Evolutionary conservation across 257 asterid species (phyloP).

Genomic region (Cruciata laevipes): DNA sequence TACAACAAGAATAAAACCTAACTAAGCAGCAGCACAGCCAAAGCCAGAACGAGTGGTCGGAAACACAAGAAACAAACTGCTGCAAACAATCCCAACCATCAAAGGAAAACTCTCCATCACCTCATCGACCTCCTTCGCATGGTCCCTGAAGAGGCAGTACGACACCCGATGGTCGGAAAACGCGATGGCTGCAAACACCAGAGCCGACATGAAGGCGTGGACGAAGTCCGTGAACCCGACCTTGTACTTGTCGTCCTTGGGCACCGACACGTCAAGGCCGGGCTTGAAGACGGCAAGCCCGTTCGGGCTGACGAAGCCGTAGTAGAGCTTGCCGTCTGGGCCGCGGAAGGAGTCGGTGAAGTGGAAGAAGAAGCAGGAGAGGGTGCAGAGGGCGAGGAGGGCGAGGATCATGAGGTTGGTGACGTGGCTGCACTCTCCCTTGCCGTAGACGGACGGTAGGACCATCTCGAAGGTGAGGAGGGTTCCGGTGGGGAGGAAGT

Average conservation of each 20-base stretch:
- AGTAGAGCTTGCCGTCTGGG: conserved; percentile 66
- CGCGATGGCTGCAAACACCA: conserved; percentile 77
- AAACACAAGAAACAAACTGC: conserved; percentile 77
- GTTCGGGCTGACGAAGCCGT: conserved; percentile 68
- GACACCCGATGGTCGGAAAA: conserved; percentile 80
- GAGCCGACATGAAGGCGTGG: conserved; percentile 73
- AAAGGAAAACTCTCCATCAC: conserved; percentile 85
- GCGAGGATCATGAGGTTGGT: conserved; percentile 57
- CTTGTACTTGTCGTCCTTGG: conserved; percentile 50
- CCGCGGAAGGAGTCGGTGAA: conserved; percentile 86
- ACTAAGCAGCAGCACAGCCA: conserved; percentile 62
- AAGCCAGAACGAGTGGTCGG: conserved; percentile 82
- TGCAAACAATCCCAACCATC: conserved; percentile 82
- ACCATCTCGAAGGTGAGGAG: conserved; percentile 90
- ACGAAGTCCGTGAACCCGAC: conserved; percentile 70
- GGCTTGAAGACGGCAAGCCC: conserved; percentile 77
- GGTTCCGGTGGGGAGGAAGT: conserved; percentile 90
- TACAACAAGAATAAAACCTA: not conserved
- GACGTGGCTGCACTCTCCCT: conserved; percentile 58
- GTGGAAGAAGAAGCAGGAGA: conserved; percentile 90
- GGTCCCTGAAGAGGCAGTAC: conserved; percentile 74
- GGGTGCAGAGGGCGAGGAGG: conserved; percentile 54
- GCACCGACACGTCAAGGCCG: conserved; percentile 60
- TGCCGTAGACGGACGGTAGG: conserved; percentile 66
- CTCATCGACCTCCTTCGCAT: conserved; percentile 62